Base-by-base conservation (phyloP, 2,329 filamentous ascomycete species). In the Stagonosporopsis chrysanthemi region DNA sequence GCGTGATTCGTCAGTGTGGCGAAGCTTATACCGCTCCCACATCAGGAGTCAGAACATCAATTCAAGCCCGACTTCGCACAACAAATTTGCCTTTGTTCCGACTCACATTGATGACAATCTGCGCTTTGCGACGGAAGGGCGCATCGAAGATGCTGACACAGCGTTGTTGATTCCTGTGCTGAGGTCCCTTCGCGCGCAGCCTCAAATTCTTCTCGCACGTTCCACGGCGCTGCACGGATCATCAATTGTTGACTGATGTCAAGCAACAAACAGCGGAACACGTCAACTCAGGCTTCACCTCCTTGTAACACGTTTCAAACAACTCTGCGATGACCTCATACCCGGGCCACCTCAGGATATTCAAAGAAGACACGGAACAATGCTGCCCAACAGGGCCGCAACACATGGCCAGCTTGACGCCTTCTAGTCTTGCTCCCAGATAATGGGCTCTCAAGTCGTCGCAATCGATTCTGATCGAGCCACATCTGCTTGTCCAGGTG, bases 1-100 rank as follows among this genome's bases (percentile, higher is more conserved):
- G 56, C 58, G 41, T 72, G 67, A 73, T 71, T 73, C 66, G 70
- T 57, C 66, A 61, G 59, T 61, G 66, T 69, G 70, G 62, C 66
- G 64, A 66, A 56, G 64, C 64, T 64, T 69, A 67, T 53, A 62
- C 67, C 66, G 70, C 62, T 59, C 40, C 54, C 19, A 19, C 19
- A 36, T 42, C 51, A 41, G 58, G 68, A 73, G 68, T 73, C 68
- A 72, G 54, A 57, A 57, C 54, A 52, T 57, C 54, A 57, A 43
- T 36, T 43, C 17, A 47, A 57, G 49, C 60, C 52, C 52, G 55
- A 57, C 49, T 40, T 49, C 23, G 45, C 60, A 26, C 50, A 41
- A 60, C 41, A 58, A 26, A 58, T 47, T 63, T 59, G 56, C 52
- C 58, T 52, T 55, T 57, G 33, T 38, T 57, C 52, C 48, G 54